Evolutionary conservation across 1,139 yeast genomes (phyloP).

Genomic region (Pneumocystis oryctolagi): DNA sequence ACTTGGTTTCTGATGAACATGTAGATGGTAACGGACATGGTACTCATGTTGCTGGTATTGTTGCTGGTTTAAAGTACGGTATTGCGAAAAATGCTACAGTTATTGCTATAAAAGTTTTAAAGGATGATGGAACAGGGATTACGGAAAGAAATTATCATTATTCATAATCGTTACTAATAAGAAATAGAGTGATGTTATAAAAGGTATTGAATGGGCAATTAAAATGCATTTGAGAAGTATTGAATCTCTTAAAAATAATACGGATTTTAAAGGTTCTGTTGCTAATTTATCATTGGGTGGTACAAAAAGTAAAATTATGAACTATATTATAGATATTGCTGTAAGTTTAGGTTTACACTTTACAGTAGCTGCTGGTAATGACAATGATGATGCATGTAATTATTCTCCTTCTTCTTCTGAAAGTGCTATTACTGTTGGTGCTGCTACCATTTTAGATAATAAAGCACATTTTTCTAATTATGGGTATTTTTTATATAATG

Average conservation of each 20-base stretch:
- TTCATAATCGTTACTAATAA: background rate
- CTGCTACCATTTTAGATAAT: constrained; percentile 35
- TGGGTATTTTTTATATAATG: constrained; percentile 54
- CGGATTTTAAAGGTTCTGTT: constrained; percentile 32
- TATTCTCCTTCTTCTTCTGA: constrained; percentile 48
- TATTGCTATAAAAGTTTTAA: constrained; percentile 43
- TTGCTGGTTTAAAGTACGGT: constrained; percentile 46
- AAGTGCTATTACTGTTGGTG: constrained; percentile 48
- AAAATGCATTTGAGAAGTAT: constrained; percentile 25
- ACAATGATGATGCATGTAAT: constrained; percentile 47
- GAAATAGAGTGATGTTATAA: constrained; percentile 30
- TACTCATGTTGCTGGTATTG: constrained; percentile 42
- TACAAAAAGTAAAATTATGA: constrained; percentile 39
- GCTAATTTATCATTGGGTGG: constrained; percentile 53
- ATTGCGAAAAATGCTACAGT: constrained; percentile 49
- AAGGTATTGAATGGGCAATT: constrained; percentile 33
- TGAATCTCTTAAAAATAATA: constrained; percentile 25
- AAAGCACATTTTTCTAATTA: constrained; percentile 48
- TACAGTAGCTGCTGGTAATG: constrained; percentile 56
- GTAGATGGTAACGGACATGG: constrained; percentile 92
- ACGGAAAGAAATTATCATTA: constrained; percentile 18
- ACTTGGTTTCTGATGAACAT: constrained; percentile 69
- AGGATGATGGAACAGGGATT: constrained; percentile 35
- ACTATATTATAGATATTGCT: constrained; percentile 44
- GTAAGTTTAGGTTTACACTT: constrained; percentile 46